phyloP scores from a whole-genome alignment of 139 green algal species.

The Picochlorum sp. region DNA sequence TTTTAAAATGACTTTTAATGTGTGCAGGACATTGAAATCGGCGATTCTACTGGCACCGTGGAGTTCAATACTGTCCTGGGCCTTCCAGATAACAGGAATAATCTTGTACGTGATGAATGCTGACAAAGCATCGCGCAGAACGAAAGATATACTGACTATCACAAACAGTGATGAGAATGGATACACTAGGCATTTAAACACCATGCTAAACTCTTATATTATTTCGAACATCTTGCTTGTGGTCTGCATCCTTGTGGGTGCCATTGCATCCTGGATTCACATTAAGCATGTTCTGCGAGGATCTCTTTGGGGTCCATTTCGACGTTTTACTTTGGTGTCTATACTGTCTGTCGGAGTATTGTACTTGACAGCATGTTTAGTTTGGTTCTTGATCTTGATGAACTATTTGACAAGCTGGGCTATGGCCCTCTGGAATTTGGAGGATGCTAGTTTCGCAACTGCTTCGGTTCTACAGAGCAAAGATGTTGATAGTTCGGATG shows the following conservation, averaged over 20 bases:
- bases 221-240: conserved; percentile 8
- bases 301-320: conserved; percentile 6
- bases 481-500: too few relatives aligned
- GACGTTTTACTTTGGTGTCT: background rate
- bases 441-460: background rate
- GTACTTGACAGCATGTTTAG: background rate
- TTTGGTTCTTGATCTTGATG: conserved; percentile 5
- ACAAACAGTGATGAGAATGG: background rate
- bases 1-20: background rate
- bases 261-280: background rate
- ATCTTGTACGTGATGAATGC: conserved; percentile 12
- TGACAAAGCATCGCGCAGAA: background rate
- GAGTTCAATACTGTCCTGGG: conserved; percentile 14
- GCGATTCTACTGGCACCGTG: conserved; percentile 16
- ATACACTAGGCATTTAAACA: conserved; percentile 10
- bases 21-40: conserved; percentile 7
- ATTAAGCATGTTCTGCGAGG: conserved; percentile 15
- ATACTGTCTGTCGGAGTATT: background rate
- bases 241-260: background rate
- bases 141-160: background rate
- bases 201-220: conserved; percentile 1
- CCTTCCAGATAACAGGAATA: conserved; percentile 17
- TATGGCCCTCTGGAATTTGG: background rate
- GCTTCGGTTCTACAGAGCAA: too few relatives aligned
- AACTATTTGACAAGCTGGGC: conserved; percentile 5